Evolutionary conservation across 1,139 yeast genomes (phyloP), one percentile per base, ranked within the genome.

Genomic region (Kluyveromyces marxianus): DNA sequence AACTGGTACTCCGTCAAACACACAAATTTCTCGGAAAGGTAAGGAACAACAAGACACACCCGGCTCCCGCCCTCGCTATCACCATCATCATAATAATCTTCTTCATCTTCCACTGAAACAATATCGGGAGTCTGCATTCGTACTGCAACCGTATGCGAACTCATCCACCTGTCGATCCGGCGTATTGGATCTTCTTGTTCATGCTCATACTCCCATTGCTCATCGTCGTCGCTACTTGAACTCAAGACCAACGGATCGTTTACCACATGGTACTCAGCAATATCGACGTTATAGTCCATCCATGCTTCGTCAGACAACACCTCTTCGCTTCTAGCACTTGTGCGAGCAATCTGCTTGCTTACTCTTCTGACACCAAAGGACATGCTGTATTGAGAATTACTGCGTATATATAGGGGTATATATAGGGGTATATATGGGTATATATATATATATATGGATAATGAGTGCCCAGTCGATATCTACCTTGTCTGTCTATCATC

Each of bases 171-270:
- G 33, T 40, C 43, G n/a, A 40, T 40, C 28, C 43, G 14, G 7
- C 32, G 37, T 10, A 25, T 21, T n/a, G 37, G 33, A n/a, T 40
- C 43, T 26, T 40, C 43, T n/a, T 24, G 26, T n/a, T 33, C 37
- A 7, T 25, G 37, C 27, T 39, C 41, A 3, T 39, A 28, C 4
- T 24, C 41, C 33, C 14, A 4, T 14, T 14, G 21, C 14, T 39
- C 42, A n/a, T 25, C 35, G 31, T 39, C 41, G 24, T 38, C 42
- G 35, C 35, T 31, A 29, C 43, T 40, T 10, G 43, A 40, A 35
- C 43, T 40, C 37, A 40, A 35, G 7, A 40, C 43, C 38, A 40
- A 40, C 8, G 43, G 43, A 34, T 40, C 43, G 32, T 35, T 40
- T 38, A 40, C 37, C 33, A 40, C 43, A 27, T 40, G 43, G 33